Base-by-base conservation (phyloP, 2,329 filamentous ascomycete genomes). In the Zasmidium citrigriseum region DNA sequence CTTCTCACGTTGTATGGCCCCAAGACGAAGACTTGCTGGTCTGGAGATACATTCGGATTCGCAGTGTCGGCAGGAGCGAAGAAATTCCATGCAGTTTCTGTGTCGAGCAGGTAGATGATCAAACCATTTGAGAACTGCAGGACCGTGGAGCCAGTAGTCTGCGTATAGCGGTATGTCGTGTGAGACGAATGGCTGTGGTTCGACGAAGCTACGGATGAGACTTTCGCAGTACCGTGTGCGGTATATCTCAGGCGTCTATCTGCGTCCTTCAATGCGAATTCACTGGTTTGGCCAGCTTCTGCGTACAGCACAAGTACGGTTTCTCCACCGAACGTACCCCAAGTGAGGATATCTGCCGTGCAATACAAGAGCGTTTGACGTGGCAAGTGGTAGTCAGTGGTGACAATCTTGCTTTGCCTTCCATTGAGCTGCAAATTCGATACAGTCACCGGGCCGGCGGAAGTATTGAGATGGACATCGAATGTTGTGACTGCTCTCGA, bases 401-500 rank as follows among this genome's bases (percentile, higher is more conserved):
- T 82, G 4, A 86, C 69, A 16, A 88, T 83, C 75, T 87, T 87
- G 16, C 84, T 82, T 52, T 86, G 82, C 34, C 86, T 82, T 0
- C 86, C 86, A 53, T 86, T 81, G 44, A 88, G 77, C 10, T 80
- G 75, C 44, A 87, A 79, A 55, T 80, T 79, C 0, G 85, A 83
- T 16, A 88, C 77, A 0, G 79, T 82, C 4, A 86, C 62, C 2
- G 76, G 69, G 1, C 86, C 86, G 11, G 75, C 73, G 0, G 85
- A 86, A 0, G 85, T 87, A 16, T 51, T 55, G 2, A 58, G 46
- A 2, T 78, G 72, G 3, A 88, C 69, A 25, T 79, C 79, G 70
- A 87, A 86, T 0, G 75, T 72, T 46, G 85, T 83, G 1, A 76
- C 71, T 0, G 80, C 81, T 0, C 74, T 74, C 0, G 82, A 82